Conservation (phyloP, 179 eudicot genomes). For the Silene coronaria region DNA sequence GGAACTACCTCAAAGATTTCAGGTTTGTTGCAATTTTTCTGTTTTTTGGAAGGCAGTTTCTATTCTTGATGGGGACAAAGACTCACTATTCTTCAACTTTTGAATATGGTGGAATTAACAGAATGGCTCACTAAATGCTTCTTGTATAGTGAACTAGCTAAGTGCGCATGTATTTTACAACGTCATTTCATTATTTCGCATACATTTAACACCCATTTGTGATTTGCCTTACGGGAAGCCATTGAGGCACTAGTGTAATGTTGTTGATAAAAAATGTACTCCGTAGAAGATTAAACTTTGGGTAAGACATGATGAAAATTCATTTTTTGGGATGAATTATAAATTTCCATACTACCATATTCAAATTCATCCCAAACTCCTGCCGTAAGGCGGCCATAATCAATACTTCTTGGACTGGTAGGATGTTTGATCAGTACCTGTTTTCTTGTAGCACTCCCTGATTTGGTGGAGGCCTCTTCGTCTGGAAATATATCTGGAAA, state of each 20-base stretch:
- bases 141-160: background rate
- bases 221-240: background rate
- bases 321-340: background rate
- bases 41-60: background rate
- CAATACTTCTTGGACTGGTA: background rate
- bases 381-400: background rate
- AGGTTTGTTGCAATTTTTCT: slow-evolving; percentile 23
- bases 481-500: slow-evolving; percentile 19
- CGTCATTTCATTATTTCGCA: background rate
- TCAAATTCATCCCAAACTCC: background rate
- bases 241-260: background rate
- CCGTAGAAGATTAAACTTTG: background rate
- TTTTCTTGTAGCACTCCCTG: slow-evolving; percentile 22
- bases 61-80: background rate
- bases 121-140: background rate
- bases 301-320: background rate
- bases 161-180: background rate
- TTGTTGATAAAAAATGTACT: background rate
- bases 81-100: background rate
- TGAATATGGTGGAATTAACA: background rate
- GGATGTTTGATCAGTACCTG: background rate
- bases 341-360: background rate
- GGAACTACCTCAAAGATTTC: slow-evolving; percentile 20
- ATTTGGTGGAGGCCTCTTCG: slow-evolving; percentile 30
- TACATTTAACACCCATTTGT: background rate